Conservation (phyloP, 257 asterid genomes). For the Primulina tabacum region DNA sequence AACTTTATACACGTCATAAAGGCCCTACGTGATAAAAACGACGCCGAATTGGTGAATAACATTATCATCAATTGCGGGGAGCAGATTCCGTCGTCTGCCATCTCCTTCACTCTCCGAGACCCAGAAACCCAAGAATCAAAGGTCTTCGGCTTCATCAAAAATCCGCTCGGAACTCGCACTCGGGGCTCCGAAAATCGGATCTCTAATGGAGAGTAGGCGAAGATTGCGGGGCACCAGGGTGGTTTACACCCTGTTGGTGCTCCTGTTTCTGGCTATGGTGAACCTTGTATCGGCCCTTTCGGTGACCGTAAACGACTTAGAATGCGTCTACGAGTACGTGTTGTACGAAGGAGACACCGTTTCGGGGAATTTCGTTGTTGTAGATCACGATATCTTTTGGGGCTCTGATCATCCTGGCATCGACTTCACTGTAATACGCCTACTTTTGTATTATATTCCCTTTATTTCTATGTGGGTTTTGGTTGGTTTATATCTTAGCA, state of each 20-base stretch:
- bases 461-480: not conserved
- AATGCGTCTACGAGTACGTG: constrained; percentile 83
- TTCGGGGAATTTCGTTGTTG: constrained; percentile 83
- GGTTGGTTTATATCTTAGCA: not conserved
- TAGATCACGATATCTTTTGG: constrained; percentile 79
- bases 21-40: no score
- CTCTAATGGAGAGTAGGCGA: constrained; percentile 30
- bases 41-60: not conserved
- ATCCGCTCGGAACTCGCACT: constrained; percentile 8
- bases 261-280: constrained; percentile 39
- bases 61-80: not conserved
- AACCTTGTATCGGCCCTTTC: constrained; percentile 48
- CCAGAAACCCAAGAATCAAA: not conserved
- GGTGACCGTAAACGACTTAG: constrained; percentile 59
- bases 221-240: constrained; percentile 31
- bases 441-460: not conserved
- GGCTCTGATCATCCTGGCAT: constrained; percentile 68
- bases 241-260: constrained; percentile 29
- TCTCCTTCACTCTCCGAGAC: not conserved
- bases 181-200: constrained; percentile 18
- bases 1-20: no score
- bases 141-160: constrained; percentile 10
- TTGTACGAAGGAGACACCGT: constrained; percentile 69
- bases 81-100: not conserved
- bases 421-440: constrained; percentile 53